Conservation (phyloP, 2,329 filamentous ascomycete species). For the Coniochaeta sp. region DNA sequence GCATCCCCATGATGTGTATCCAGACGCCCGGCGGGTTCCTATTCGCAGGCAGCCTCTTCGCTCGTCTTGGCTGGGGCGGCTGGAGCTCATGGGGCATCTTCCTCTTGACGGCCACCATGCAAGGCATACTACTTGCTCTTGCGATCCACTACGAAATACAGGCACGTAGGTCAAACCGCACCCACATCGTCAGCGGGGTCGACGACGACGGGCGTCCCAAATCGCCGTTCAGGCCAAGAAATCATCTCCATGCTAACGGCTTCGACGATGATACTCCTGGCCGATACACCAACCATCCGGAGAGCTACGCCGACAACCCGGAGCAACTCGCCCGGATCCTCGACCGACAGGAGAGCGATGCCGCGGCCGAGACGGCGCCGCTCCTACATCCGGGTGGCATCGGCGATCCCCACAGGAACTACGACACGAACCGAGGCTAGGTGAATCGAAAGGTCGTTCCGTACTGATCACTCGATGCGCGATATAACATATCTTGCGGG, state of each 20-base stretch:
- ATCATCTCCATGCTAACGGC: conserved; percentile 25
- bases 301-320: conserved; percentile 42
- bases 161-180: conserved; percentile 15
- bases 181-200: neutral
- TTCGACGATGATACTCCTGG: conserved; percentile 43
- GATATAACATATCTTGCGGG: neutral
- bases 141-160: conserved; percentile 67
- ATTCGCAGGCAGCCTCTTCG: conserved; percentile 78
- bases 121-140: conserved; percentile 74
- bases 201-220: conserved; percentile 7
- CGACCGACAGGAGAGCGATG: conserved; percentile 43
- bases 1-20: conserved; percentile 96
- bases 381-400: conserved; percentile 42
- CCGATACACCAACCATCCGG: conserved; percentile 43
- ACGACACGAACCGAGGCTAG: conserved; percentile 22
- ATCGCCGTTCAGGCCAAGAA: conserved; percentile 26
- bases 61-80: conserved; percentile 68
- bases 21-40: conserved; percentile 90
- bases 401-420: conserved; percentile 32
- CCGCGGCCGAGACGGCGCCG: conserved; percentile 41
- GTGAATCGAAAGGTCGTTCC: conserved; percentile 7
- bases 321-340: conserved; percentile 42
- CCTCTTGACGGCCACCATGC: conserved; percentile 75
- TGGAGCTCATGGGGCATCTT: conserved; percentile 98
- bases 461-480: conserved; percentile 4